A percentile compares a stretch with the other conserved stretches of the same genome.
Conservation (phyloP, 176 grass and related monocot genomes). For the Raddia guianensis region DNA sequence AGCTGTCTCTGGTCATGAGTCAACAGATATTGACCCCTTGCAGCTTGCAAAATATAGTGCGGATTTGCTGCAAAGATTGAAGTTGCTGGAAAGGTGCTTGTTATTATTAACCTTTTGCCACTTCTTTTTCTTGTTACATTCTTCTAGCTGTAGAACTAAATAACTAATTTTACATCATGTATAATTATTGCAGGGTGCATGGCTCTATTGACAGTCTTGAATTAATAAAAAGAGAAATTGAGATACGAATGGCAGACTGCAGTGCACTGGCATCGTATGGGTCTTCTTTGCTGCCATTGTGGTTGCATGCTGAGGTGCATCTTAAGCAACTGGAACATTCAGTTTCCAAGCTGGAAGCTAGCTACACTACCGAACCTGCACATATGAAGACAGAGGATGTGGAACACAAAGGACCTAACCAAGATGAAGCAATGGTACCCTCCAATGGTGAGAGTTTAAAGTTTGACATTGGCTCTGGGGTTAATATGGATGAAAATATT, state of each 20-base stretch:
- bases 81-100: slow-evolving; percentile 60
- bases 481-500: slow-evolving; percentile 42
- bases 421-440: slow-evolving; percentile 36
- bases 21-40: slow-evolving; percentile 67
- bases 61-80: slow-evolving; percentile 81
- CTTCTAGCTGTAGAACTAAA: slow-evolving; percentile 9
- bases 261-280: slow-evolving; percentile 76
- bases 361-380: slow-evolving; percentile 44
- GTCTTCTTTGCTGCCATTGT: slow-evolving; percentile 86
- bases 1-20: slow-evolving; percentile 34
- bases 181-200: slow-evolving; percentile 34
- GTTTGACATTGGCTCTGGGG: slow-evolving; percentile 21
- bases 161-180: slow-evolving; percentile 21
- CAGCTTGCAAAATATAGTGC: slow-evolving; percentile 82
- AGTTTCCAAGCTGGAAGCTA: slow-evolving; percentile 63
- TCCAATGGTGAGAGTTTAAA: slow-evolving; percentile 45
- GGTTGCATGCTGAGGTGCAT: slow-evolving; percentile 81
- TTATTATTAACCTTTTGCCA: slow-evolving; percentile 29
- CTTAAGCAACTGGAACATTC: slow-evolving; percentile 77
- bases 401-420: slow-evolving; percentile 40
- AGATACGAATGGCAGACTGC: slow-evolving; percentile 82
- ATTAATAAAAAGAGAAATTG: slow-evolving; percentile 74
- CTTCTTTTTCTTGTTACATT: slow-evolving; percentile 35
- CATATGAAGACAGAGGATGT: slow-evolving; percentile 26
- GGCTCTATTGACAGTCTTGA: slow-evolving; percentile 52